Percentiles rank a stretch among this genome's conserved stretches.
phyloP scores from a whole-genome alignment of 306 rosid genomes.

The Casuarina glauca region DNA sequence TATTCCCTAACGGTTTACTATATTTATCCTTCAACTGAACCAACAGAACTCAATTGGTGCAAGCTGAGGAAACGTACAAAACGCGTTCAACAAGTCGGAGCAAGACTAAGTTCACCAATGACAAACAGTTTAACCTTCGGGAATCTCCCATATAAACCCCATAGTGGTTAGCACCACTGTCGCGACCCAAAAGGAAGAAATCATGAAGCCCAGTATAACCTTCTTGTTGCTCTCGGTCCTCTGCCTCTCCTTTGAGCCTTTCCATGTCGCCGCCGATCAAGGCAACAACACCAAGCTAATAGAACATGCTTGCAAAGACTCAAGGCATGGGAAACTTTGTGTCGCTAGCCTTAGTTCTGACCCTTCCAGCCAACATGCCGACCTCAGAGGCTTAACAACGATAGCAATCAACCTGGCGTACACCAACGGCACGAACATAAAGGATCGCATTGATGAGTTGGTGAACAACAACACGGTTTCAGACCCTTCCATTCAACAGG shows the following conservation, averaged over 20 bases:
- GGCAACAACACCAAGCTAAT: not conserved
- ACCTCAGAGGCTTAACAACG: conserved; percentile 34
- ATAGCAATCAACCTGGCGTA: conserved; percentile 34
- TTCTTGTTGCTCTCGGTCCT: conserved; percentile 29
- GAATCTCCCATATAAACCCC: not conserved
- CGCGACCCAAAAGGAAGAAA: not conserved
- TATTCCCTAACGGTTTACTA: not conserved
- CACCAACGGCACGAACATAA: conserved; percentile 36
- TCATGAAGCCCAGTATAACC: conserved; percentile 24
- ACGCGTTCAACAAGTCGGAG: not conserved
- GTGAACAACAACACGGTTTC: not conserved
- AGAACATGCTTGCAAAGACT: conserved; percentile 23
- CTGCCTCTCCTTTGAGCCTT: conserved; percentile 5
- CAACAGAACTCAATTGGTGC: not conserved
- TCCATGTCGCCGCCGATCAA: not conserved
- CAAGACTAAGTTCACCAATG: conserved; percentile 12
- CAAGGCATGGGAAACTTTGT: conserved; percentile 28
- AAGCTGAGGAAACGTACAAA: not conserved
- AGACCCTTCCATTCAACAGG: conserved; percentile 25
- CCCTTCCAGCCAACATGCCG: conserved; percentile 31
- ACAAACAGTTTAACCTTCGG: not conserved
- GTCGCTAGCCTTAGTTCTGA: conserved; percentile 19
- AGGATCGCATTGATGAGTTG: conserved; percentile 25
- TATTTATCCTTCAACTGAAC: not conserved
- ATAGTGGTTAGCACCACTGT: no score